Evolutionary conservation across 192 early-diverging fungal species (phyloP).

Genomic region (Coemansia sp.): DNA sequence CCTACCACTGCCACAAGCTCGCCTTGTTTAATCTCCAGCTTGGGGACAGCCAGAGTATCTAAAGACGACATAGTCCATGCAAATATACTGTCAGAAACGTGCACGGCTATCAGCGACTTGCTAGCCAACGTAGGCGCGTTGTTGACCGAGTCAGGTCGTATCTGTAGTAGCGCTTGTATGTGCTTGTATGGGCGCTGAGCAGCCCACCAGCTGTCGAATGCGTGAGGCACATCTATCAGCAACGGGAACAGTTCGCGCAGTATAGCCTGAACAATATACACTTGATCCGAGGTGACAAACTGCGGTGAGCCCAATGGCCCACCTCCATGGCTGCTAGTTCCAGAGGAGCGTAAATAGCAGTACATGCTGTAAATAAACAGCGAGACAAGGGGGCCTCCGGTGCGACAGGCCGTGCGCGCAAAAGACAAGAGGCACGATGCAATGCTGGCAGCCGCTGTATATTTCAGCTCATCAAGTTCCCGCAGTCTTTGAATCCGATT

Average conservation of each 20-base stretch:
- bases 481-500: conserved; percentile 4
- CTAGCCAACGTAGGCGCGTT: no score
- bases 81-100: conserved; percentile 6
- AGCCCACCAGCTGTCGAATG: conserved; percentile 36
- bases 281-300: conserved; percentile 17
- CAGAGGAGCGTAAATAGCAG: background rate
- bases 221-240: conserved; percentile 32
- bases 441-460: background rate
- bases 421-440: background rate
- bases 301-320: background rate
- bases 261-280: conserved; percentile 30
- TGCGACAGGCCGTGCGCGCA: conserved; percentile 13
- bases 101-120: background rate
- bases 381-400: conserved; percentile 26
- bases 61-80: background rate
- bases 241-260: conserved; percentile 34
- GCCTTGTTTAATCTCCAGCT: conserved; percentile 5
- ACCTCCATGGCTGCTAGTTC: no score
- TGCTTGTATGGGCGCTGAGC: conserved; percentile 20
- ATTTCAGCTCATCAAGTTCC: conserved; percentile 1
- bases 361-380: conserved; percentile 27
- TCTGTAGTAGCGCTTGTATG: conserved; percentile 1
- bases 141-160: background rate
- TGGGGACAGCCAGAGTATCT: background rate
- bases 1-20: conserved; percentile 74